Conservation (phyloP, 805 yeast genomes). For the Pichia nanzhaoensis region DNA sequence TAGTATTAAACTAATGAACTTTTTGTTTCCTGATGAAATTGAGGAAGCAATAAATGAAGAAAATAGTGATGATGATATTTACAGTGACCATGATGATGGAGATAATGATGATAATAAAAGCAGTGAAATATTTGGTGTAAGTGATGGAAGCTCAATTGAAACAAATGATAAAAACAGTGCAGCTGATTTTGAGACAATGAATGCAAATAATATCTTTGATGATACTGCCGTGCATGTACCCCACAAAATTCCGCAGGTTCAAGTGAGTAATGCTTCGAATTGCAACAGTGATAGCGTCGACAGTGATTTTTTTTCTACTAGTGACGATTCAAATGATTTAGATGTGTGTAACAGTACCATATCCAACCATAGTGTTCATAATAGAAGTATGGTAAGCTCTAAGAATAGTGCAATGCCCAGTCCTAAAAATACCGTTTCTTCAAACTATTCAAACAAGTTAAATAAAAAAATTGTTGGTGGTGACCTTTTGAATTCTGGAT, state of each 20-base stretch:
- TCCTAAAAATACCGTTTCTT: not conserved
- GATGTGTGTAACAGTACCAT: not conserved
- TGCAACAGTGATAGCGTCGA: too few relatives aligned
- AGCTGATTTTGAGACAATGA: too few relatives aligned
- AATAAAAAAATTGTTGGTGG: constrained; percentile 4
- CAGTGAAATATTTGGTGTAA: too few relatives aligned
- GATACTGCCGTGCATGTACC: too few relatives aligned
- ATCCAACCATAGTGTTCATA: not conserved
- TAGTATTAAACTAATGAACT: constrained; percentile 54
- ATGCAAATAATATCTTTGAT: too few relatives aligned
- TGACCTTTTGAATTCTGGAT: not conserved
- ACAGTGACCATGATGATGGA: not conserved
- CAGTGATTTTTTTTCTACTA: not conserved
- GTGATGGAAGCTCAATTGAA: too few relatives aligned
- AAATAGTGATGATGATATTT: constrained; percentile 1
- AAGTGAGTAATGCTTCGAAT: too few relatives aligned
- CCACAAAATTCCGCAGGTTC: too few relatives aligned
- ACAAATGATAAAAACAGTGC: too few relatives aligned
- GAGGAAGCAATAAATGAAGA: constrained; percentile 1
- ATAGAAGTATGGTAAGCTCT: not conserved
- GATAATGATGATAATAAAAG: not conserved
- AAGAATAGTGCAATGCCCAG: not conserved
- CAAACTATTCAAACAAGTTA: constrained; percentile 3
- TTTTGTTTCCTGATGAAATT: constrained; percentile 52
- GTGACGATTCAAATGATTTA: not conserved